phyloP scores from a whole-genome alignment of 2,329 filamentous ascomycete genomes.

The Fusarium piperis region DNA sequence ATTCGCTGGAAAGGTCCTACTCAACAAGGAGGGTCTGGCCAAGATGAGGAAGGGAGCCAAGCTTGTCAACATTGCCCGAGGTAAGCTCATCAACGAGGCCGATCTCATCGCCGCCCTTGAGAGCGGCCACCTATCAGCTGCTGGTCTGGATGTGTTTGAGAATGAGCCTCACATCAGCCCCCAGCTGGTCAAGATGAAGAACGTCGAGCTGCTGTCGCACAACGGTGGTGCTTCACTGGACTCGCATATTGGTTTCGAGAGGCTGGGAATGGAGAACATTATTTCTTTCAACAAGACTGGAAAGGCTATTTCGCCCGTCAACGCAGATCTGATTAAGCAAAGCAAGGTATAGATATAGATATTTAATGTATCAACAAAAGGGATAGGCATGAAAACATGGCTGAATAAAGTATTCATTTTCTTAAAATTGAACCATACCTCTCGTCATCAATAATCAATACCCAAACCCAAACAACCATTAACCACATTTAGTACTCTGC shows the following conservation, averaged over 20 bases:
- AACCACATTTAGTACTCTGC: background rate
- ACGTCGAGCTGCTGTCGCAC: constrained; percentile 40
- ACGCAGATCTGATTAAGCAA: constrained; percentile 39
- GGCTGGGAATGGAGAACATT: constrained; percentile 41
- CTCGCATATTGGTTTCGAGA: constrained; percentile 40
- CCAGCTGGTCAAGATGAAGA: constrained; percentile 39
- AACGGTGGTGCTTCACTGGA: constrained; percentile 41
- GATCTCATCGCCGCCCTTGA: constrained; percentile 74
- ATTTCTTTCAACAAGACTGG: constrained; percentile 32
- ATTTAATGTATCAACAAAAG: background rate
- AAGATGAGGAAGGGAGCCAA: constrained; percentile 78
- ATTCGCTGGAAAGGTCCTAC: constrained; percentile 33
- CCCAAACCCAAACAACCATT: background rate
- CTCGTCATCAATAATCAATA: background rate
- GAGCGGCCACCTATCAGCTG: constrained; percentile 68
- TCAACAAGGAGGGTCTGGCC: constrained; percentile 64
- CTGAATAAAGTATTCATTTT: background rate
- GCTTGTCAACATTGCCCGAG: constrained; percentile 76
- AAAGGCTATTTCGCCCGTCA: constrained; percentile 40
- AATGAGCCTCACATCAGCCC: constrained; percentile 65
- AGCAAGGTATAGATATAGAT: constrained; percentile 30
- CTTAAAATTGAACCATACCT: background rate
- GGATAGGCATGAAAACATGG: background rate
- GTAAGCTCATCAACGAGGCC: constrained; percentile 76
- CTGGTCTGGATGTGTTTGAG: constrained; percentile 77